These are phyloP conservation scores for Periconia sp. DNA, from an alignment of 2,329 filamentous ascomycete genomes.

Conservation along the genomic window DNA sequence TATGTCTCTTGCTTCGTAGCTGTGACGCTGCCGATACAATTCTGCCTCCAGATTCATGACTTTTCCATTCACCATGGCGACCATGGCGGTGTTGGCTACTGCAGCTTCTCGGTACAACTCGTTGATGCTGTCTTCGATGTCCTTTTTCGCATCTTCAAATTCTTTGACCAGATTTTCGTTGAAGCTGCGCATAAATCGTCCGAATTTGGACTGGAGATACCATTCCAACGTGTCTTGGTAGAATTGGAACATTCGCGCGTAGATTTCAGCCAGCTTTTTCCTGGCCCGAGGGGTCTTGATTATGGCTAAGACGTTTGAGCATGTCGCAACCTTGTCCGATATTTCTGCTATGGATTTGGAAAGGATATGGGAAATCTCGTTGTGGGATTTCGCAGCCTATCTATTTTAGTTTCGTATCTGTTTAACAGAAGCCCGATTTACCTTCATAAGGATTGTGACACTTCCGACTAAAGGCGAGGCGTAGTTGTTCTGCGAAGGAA, in stretches of 20 bases:
- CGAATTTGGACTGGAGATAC: constrained; percentile 17
- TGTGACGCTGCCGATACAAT: too few relatives aligned
- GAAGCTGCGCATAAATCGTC: constrained; percentile 17
- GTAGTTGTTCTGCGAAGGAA: constrained; percentile 15
- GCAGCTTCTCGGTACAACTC: constrained; percentile 9
- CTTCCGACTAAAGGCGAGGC: constrained; percentile 13
- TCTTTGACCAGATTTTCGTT: constrained; percentile 14
- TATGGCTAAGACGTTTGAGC: constrained; percentile 6
- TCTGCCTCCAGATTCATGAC: too few relatives aligned
- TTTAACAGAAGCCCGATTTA: not conserved
- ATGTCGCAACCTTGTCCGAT: constrained; percentile 5
- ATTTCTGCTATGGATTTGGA: constrained; percentile 10
- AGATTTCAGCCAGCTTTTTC: constrained; percentile 11
- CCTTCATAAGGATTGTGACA: constrained; percentile 8
- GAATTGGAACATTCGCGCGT: constrained; percentile 14
- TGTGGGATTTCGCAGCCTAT: constrained; percentile 11
- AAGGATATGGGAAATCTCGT: constrained; percentile 12
- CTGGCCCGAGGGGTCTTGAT: constrained; percentile 6
- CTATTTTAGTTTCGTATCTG: not conserved
- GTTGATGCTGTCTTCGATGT: constrained; percentile 9
- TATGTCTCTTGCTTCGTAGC: too few relatives aligned
- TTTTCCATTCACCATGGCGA: not conserved
- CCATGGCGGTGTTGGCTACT: too few relatives aligned
- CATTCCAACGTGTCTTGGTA: constrained; percentile 15
- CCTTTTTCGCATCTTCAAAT: constrained; percentile 7